phyloP scores from a whole-genome alignment of 352 stramenopile species.

The Phytophthora tubulina region DNA sequence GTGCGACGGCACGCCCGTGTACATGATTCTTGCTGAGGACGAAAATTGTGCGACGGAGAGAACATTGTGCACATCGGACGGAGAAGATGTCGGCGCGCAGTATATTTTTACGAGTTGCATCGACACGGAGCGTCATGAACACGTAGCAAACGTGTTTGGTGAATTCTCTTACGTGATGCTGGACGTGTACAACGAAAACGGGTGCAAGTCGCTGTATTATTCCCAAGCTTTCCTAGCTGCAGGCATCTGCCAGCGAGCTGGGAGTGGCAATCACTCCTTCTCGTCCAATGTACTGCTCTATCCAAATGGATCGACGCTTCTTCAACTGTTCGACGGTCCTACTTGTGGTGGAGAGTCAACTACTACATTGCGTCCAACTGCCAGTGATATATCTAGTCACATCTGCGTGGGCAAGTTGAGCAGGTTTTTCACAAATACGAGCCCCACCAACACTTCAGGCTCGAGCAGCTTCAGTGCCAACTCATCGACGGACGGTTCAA shows the following conservation, averaged over 20 bases:
- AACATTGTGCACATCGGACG: not conserved
- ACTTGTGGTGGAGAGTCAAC: slow-evolving; percentile 4
- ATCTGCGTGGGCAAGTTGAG: not conserved
- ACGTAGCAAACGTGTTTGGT: slow-evolving; percentile 12
- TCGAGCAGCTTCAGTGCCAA: not conserved
- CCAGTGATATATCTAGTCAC: slow-evolving; percentile 4
- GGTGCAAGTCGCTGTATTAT: not conserved
- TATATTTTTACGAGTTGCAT: slow-evolving; percentile 3
- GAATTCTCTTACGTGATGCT: slow-evolving; percentile 7
- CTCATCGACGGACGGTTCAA: not conserved
- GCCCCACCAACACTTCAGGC: not conserved
- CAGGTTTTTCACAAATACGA: slow-evolving; percentile 22
- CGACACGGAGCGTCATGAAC: slow-evolving; percentile 3
- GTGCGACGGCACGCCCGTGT: slow-evolving; percentile 12
- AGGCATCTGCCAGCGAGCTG: slow-evolving; percentile 11
- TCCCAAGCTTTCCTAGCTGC: slow-evolving; percentile 6
- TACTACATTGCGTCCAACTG: not conserved
- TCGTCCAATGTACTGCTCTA: slow-evolving; percentile 1
- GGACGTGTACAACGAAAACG: slow-evolving; percentile 9
- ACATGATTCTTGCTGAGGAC: not conserved
- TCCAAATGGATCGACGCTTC: slow-evolving; percentile 1
- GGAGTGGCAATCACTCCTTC: not conserved
- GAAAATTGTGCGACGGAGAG: slow-evolving; percentile 6
- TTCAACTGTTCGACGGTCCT: slow-evolving; percentile 7
- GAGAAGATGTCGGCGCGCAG: not conserved